Evolutionary conservation across 106 monocot species (phyloP), one percentile per base, ranked within the genome.

Genomic region (Alisma plantagoaquatica): DNA sequence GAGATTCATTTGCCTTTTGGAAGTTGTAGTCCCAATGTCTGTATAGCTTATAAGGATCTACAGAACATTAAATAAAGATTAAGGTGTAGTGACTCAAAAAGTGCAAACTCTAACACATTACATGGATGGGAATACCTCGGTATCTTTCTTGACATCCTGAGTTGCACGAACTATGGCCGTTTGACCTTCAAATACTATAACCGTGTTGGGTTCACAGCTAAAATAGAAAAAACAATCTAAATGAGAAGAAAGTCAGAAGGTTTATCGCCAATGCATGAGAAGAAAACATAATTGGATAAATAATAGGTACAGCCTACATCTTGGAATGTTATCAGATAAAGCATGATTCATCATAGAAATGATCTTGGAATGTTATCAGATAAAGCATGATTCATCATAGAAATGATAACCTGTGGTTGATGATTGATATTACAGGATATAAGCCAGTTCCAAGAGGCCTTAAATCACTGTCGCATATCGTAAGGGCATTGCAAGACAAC

Each of bases 401-500:
- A 51, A 0, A 14, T n/a, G 32, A 44, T 27, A 47, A 98, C 96
- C 96, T 98, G 78, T 98, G 96, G 61, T 98, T 98, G 60, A 98
- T 79, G 51, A 82, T 85, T 28, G 96, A 98, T 66, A 98, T 73
- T 41, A 89, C 70, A 79, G 89, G 81, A 67, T 84, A 98, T 28
- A 98, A 52, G 71, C 96, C 96, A 49, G 89, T 98, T 49, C 96
- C 96, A 42, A 84, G 53, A 51, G 96, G 84, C 63, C 58, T 62
- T 23, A 98, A 76, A 51, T 98, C 89, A 56, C 63, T 67, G 57
- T 89, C 84, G 57, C 96, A 89, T 35, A 98, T 98, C 18, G 89
- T 85, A 63, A 89, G 96, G 49, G 96, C 96, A 75, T 98, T 98
- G 73, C 96, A 98, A 21, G 96, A 65, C 31, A 98, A 57, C 89